Base-by-base conservation (phyloP, 305 asterid species). In the Petunia hybrid region DNA sequence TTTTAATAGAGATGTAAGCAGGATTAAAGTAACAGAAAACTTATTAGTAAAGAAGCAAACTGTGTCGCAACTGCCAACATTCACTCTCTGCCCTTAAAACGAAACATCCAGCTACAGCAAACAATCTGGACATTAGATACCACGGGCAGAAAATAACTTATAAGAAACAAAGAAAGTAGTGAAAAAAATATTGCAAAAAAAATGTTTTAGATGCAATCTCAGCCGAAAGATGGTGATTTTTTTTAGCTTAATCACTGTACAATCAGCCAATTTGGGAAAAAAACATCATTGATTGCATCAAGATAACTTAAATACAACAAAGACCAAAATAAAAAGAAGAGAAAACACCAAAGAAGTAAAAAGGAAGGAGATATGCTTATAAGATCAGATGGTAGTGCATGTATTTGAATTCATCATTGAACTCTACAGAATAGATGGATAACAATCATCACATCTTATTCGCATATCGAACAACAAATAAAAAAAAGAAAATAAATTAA, bases 301-400 rank as follows among this genome's bases (percentile, higher is more conserved):
- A 6, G 7, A 71, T 42, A 74, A 38, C 42, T 38, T 6, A 14
- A 38, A 55, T 8, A 38, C 55, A 56, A 56, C 12, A 35, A 13
- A 45, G 22, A 55, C n/a, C 38, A 14, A 3, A 40, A 10, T 43
- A 3, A 61, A 42, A 51, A 2, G 6, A 16, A 59, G 6, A 22
- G 31, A 41, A 59, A 8, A n/a, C 2, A 66, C 6, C 7, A 68
- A 6, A 35, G 35, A 22, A 70, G 5, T 6, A 31, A n/a, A 1
- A 2, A 14, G 38, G 5, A 2, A 5, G 68, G 13, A 51, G 16
- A 71, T 80, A 36, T 67, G 68, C 81, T 77, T 80, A 76, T 76
- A 86, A 84, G 92, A 87, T 90, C 92, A 91, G 92, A 91, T 90
- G 95, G 93, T 88, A 88, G 92, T 87, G 92, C 92, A 89, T 91